These are phyloP conservation scores for Sabuloglossum arenarium DNA, from an alignment of 495 filamentous ascomycete genomes.

Conservation along the genomic window DNA sequence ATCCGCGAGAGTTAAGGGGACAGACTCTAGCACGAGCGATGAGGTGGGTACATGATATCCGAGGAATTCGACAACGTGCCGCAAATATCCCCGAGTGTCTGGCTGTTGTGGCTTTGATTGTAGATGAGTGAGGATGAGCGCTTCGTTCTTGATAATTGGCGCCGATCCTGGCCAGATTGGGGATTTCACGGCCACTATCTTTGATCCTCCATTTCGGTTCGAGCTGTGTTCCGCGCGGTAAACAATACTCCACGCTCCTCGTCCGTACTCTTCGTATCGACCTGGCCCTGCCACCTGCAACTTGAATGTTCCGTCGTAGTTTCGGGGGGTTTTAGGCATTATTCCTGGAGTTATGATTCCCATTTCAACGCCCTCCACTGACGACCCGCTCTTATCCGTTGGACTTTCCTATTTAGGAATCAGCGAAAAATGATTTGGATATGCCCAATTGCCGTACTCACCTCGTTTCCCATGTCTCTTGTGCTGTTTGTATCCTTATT, in stretches of 20 bases:
- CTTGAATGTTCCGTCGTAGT: background rate
- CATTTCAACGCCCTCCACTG: background rate
- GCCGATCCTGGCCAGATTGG: conserved; percentile 27
- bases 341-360: background rate
- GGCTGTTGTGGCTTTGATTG: conserved; percentile 15
- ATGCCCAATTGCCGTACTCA: background rate
- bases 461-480: background rate
- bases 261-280: conserved; percentile 23
- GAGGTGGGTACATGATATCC: conserved; percentile 27
- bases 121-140: conserved; percentile 28
- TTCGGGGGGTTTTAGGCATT: background rate
- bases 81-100: background rate
- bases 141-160: conserved; percentile 29
- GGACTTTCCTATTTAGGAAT: background rate
- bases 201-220: conserved; percentile 14
- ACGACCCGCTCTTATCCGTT: background rate
- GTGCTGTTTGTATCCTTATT: background rate
- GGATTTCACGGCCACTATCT: conserved; percentile 32
- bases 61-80: conserved; percentile 32
- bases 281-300: background rate
- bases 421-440: background rate
- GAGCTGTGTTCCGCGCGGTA: conserved; percentile 27
- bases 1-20: conserved; percentile 28
- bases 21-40: conserved; percentile 31
- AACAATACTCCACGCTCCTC: conserved; percentile 40